A percentile compares a stretch with the other conserved stretches of the same genome.
Evolutionary conservation across 2,329 filamentous ascomycete genomes (phyloP).

Genomic region (Ophiostoma ips): DNA sequence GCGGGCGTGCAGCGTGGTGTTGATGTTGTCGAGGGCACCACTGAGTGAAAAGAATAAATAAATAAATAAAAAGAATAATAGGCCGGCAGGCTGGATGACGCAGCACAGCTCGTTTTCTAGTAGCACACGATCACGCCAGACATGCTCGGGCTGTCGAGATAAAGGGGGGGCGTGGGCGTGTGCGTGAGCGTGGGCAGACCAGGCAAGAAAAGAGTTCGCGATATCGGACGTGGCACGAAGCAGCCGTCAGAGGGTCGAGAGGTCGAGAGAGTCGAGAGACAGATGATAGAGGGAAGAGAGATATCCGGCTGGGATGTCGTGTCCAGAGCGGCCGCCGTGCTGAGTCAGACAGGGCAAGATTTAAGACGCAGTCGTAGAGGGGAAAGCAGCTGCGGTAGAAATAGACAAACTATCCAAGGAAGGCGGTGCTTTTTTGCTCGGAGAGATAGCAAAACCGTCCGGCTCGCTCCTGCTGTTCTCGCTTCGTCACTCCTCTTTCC

Average conservation of each 20-base stretch:
- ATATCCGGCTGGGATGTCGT: too few species aligned
- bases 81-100: background rate
- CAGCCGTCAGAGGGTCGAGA: background rate
- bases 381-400: too few species aligned
- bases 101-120: background rate
- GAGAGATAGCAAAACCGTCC: too few species aligned
- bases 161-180: too few species aligned
- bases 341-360: too few species aligned
- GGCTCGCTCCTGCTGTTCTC: background rate
- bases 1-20: background rate
- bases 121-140: background rate
- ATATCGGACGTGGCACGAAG: constrained; percentile 2
- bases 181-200: too few species aligned
- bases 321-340: background rate
- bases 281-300: background rate
- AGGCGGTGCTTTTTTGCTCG: too few species aligned
- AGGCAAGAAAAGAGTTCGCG: background rate
- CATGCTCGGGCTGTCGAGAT: background rate
- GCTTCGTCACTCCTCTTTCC: background rate
- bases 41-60: background rate
- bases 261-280: too few species aligned
- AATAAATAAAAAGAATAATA: too few species aligned
- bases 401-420: too few species aligned
- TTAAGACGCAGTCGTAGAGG: too few species aligned
- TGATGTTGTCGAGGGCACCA: too few species aligned